These are phyloP conservation scores for Didymella lethalis DNA, from an alignment of 2,329 filamentous ascomycete species.

Conservation along the genomic window DNA sequence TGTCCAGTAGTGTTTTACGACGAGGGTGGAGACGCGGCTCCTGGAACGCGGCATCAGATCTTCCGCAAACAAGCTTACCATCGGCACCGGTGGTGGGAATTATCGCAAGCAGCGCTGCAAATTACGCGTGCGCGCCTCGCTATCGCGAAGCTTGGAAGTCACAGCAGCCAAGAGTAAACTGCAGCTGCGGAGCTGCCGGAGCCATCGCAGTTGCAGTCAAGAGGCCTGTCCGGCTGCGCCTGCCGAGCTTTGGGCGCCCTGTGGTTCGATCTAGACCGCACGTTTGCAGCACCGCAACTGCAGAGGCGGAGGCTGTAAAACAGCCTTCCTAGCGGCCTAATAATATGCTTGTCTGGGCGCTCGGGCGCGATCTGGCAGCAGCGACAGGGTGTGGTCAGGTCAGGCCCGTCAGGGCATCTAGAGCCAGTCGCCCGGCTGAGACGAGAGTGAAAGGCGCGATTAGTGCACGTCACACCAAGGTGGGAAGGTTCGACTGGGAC, in stretches of 20 bases:
- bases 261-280: slow-evolving; percentile 13
- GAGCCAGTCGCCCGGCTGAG: slow-evolving; percentile 21
- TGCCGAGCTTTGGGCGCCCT: slow-evolving; percentile 17
- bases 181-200: slow-evolving; percentile 16
- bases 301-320: neutral
- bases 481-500: slow-evolving; percentile 22
- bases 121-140: slow-evolving; percentile 10
- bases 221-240: slow-evolving; percentile 14
- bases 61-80: slow-evolving; percentile 3
- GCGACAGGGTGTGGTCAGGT: slow-evolving; percentile 8
- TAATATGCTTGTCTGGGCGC: slow-evolving; percentile 5
- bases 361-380: slow-evolving; percentile 9
- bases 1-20: slow-evolving; percentile 11
- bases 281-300: slow-evolving; percentile 10
- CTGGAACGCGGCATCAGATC: slow-evolving; percentile 11
- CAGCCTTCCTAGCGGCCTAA: slow-evolving; percentile 10
- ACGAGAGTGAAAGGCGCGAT: slow-evolving; percentile 13
- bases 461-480: slow-evolving; percentile 25
- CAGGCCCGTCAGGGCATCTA: slow-evolving; percentile 4
- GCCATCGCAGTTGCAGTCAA: slow-evolving; percentile 11
- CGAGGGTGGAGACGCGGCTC: slow-evolving; percentile 4
- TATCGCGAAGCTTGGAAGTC: neutral
- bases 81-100: neutral
- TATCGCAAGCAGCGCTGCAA: slow-evolving; percentile 6
- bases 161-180: neutral